Percentiles rank a stretch among this genome's conserved stretches.
Conservation (phyloP, 805 yeast species). For the Saccharomyces mikatae region DNA sequence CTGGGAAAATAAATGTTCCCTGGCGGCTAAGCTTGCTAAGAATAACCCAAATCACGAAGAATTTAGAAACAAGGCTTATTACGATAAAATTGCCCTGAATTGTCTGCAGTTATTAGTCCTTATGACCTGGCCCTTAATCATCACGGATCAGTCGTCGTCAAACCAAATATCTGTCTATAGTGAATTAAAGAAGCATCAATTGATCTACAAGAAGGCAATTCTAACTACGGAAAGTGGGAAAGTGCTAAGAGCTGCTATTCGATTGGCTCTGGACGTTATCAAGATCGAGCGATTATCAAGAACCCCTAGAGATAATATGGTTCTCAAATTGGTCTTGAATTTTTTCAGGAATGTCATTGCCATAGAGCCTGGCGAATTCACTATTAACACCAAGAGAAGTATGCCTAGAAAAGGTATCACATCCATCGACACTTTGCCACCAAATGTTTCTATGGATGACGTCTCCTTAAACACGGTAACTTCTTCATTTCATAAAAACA, state of each 20-base stretch:
- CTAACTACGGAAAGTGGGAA: constrained; percentile 51
- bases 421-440: constrained; percentile 38
- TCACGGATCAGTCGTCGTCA: constrained; percentile 50
- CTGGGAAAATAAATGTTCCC: constrained; percentile 46
- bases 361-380: constrained; percentile 61
- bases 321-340: constrained; percentile 61
- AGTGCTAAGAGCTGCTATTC: constrained; percentile 58
- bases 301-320: constrained; percentile 60
- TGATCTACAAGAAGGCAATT: constrained; percentile 61
- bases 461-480: constrained; percentile 55
- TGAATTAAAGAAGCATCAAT: constrained; percentile 57
- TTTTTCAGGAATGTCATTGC: constrained; percentile 71
- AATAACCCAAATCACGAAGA: constrained; percentile 14
- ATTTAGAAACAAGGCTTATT: constrained; percentile 22
- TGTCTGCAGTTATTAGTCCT: constrained; percentile 74
- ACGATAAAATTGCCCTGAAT: constrained; percentile 59
- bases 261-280: constrained; percentile 59
- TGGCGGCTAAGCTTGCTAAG: constrained; percentile 16
- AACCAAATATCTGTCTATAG: constrained; percentile 52
- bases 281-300: constrained; percentile 46
- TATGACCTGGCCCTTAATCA: constrained; percentile 75
- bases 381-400: constrained; percentile 35
- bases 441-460: constrained; percentile 54
- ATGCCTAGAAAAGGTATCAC: constrained; percentile 28
- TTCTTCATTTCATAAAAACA: constrained; percentile 52